phyloP scores from a whole-genome alignment of 2,329 filamentous ascomycete species.

The Aspergillus candidus region DNA sequence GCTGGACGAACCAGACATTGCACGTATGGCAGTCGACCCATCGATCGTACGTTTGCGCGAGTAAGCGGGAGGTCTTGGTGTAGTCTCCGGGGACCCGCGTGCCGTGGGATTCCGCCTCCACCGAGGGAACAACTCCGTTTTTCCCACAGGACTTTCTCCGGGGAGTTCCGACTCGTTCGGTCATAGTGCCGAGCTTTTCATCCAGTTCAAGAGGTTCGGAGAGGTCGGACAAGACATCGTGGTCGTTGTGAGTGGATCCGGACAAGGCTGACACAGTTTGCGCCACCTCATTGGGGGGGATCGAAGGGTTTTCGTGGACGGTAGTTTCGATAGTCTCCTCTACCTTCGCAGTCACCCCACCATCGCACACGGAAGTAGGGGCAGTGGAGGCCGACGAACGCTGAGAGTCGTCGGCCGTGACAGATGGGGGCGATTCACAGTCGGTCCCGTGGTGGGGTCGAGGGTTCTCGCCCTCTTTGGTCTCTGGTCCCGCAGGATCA shows the following conservation, averaged over 20 bases:
- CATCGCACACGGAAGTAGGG: slow-evolving; percentile 32
- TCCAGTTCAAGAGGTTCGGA: slow-evolving; percentile 25
- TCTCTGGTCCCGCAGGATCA: slow-evolving; percentile 5
- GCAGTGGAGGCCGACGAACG: slow-evolving; percentile 31
- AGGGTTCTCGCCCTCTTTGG: slow-evolving; percentile 4
- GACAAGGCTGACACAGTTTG: not conserved
- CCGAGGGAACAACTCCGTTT: slow-evolving; percentile 29
- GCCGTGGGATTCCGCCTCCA: slow-evolving; percentile 31
- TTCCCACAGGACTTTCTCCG: slow-evolving; percentile 17
- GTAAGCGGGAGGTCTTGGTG: slow-evolving; percentile 67
- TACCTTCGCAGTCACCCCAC: slow-evolving; percentile 14
- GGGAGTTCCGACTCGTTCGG: slow-evolving; percentile 15
- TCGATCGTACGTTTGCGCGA: slow-evolving; percentile 67
- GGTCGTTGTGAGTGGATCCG: slow-evolving; percentile 5
- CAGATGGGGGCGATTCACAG: slow-evolving; percentile 23
- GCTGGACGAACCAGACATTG: slow-evolving; percentile 74
- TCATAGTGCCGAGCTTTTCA: slow-evolving; percentile 17
- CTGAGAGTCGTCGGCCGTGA: slow-evolving; percentile 26
- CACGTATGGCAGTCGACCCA: slow-evolving; percentile 92
- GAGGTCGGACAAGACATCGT: slow-evolving; percentile 20
- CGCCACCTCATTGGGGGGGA: slow-evolving; percentile 8
- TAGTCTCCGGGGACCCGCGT: slow-evolving; percentile 69
- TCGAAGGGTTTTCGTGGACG: not conserved
- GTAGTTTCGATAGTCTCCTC: slow-evolving; percentile 13
- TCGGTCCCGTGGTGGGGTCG: slow-evolving; percentile 14